phyloP scores from a whole-genome alignment of 2,329 filamentous ascomycete genomes.

The Pseudopyrenochaeta lycopersici region DNA sequence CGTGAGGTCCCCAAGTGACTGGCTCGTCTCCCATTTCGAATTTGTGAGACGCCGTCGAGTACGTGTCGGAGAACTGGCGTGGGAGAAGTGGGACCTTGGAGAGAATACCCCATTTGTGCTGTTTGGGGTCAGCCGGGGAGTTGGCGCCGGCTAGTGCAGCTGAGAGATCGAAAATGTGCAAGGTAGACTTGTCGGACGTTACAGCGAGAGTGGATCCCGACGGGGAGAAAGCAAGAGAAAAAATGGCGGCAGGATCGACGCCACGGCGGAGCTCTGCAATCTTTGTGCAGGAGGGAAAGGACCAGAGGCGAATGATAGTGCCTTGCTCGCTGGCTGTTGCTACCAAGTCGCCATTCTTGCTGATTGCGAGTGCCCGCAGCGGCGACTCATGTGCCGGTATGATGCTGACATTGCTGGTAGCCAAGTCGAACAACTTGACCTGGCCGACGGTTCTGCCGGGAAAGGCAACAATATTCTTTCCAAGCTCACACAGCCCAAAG shows the following conservation, averaged over 20 bases:
- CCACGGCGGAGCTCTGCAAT: slow-evolving; percentile 87
- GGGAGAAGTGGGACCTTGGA: slow-evolving; percentile 86
- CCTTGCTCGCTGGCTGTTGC: slow-evolving; percentile 94
- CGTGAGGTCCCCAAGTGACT: slow-evolving; percentile 35
- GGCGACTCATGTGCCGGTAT: slow-evolving; percentile 87
- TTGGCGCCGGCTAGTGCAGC: slow-evolving; percentile 6
- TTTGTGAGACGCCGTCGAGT: slow-evolving; percentile 81
- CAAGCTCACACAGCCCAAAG: slow-evolving; percentile 80
- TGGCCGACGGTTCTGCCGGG: slow-evolving; percentile 89
- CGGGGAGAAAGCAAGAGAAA: slow-evolving; percentile 87
- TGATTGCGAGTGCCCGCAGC: slow-evolving; percentile 81
- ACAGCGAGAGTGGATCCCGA: slow-evolving; percentile 82
- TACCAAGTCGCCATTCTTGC: slow-evolving; percentile 79
- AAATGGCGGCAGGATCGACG: slow-evolving; percentile 86
- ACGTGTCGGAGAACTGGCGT: slow-evolving; percentile 85
- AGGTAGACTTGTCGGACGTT: slow-evolving; percentile 94
- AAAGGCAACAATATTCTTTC: slow-evolving; percentile 77
- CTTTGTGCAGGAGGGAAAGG: slow-evolving; percentile 80
- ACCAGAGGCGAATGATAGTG: slow-evolving; percentile 87
- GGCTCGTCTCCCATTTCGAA: slow-evolving; percentile 86
- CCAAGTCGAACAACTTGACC: slow-evolving; percentile 83
- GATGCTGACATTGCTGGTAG: slow-evolving; percentile 85
- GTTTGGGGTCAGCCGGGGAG: slow-evolving; percentile 26
- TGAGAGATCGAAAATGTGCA: slow-evolving; percentile 92
- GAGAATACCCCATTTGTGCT: slow-evolving; percentile 81